These are phyloP conservation scores for Boletus edulis DNA, from an alignment of 768 basidiomycete species.

Conservation along the genomic window DNA sequence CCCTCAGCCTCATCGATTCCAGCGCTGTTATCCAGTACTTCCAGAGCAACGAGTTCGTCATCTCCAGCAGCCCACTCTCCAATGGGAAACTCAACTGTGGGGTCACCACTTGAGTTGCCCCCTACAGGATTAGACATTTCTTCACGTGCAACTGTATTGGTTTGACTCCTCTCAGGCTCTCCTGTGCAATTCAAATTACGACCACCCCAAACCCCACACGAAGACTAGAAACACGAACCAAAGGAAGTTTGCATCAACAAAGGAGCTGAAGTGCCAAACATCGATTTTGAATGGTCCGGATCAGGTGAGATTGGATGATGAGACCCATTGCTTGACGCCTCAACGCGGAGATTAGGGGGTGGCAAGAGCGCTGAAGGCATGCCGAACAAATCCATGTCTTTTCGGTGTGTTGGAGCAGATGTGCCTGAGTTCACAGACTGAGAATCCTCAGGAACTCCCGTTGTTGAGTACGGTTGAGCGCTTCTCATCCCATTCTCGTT, in stretches of 20 bases:
- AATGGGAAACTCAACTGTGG: slow-evolving; percentile 23
- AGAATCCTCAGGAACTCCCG: neutral
- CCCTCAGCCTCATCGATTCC: slow-evolving; percentile 27
- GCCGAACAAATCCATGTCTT: slow-evolving; percentile 18
- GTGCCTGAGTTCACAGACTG: neutral
- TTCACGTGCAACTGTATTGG: neutral
- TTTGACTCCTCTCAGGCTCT: neutral
- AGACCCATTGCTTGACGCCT: neutral
- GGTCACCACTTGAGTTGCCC: neutral
- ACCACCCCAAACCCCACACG: neutral
- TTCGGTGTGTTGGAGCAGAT: neutral
- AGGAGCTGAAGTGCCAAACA: slow-evolving; percentile 20
- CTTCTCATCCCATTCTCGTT: neutral
- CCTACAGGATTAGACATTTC: neutral
- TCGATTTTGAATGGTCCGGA: neutral
- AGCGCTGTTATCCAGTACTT: slow-evolving; percentile 22
- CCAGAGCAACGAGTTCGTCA: slow-evolving; percentile 53
- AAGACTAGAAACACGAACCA: slow-evolving; percentile 14
- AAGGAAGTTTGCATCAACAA: slow-evolving; percentile 6
- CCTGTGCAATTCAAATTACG: slow-evolving; percentile 5
- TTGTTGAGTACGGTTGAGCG: neutral
- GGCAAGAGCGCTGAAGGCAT: slow-evolving; percentile 26
- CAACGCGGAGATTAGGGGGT: neutral
- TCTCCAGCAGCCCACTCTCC: slow-evolving; percentile 73
- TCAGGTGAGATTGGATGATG: neutral